phyloP scores from a whole-genome alignment of 352 stramenopile species.

The Phytophthora citrophthora region DNA sequence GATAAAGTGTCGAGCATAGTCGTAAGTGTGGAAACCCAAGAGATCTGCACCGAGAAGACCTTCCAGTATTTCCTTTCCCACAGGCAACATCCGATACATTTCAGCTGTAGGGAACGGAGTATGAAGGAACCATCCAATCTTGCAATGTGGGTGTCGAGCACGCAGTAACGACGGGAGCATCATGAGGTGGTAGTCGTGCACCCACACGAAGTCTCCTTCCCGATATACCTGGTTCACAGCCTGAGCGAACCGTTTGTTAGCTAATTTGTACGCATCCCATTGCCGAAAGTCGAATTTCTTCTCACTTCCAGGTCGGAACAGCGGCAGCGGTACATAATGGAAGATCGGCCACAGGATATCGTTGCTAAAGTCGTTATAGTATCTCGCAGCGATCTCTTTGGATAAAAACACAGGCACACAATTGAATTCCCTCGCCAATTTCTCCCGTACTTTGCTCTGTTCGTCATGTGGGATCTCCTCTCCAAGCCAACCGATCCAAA shows the following conservation, averaged over 20 bases:
- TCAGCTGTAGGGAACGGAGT: slow-evolving; percentile 87
- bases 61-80: slow-evolving; percentile 80
- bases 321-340: slow-evolving; percentile 90
- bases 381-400: slow-evolving; percentile 87
- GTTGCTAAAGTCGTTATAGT: slow-evolving; percentile 94
- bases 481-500: slow-evolving; percentile 93
- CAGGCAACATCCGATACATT: slow-evolving; percentile 87
- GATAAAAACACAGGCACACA: slow-evolving; percentile 91
- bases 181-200: slow-evolving; percentile 93
- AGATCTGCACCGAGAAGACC: slow-evolving; percentile 83
- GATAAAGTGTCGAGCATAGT: slow-evolving; percentile 88
- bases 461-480: slow-evolving; percentile 88
- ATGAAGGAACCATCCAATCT: slow-evolving; percentile 91
- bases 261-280: slow-evolving; percentile 89
- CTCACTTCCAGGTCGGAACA: slow-evolving; percentile 87
- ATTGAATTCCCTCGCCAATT: slow-evolving; percentile 88
- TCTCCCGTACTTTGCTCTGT: slow-evolving; percentile 79
- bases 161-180: slow-evolving; percentile 81
- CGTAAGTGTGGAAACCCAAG: slow-evolving; percentile 89
- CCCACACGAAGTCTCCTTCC: slow-evolving; percentile 87
- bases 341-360: slow-evolving; percentile 93
- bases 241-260: slow-evolving; percentile 85
- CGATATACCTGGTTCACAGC: slow-evolving; percentile 82
- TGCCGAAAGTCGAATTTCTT: slow-evolving; percentile 92
- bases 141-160: slow-evolving; percentile 69